Evolutionary conservation across 139 green algal genomes (phyloP).

Genomic region (Eudorina sp.): DNA sequence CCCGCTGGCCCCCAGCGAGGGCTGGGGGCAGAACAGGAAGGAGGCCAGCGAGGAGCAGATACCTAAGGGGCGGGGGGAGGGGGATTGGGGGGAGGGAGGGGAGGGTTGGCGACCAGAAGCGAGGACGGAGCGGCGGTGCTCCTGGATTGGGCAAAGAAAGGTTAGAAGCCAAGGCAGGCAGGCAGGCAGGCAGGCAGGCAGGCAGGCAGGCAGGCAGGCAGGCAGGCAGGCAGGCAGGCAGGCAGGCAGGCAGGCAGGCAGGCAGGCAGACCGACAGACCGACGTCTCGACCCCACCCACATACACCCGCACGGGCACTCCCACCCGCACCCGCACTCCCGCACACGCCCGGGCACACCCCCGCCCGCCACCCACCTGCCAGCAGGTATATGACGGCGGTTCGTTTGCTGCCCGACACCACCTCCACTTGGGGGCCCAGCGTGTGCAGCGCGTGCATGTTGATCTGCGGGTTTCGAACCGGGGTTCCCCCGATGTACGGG

Average conservation of each 20-base stretch:
- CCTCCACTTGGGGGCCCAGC: constrained; percentile 72
- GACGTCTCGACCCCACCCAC: background rate
- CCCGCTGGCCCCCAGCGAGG: constrained; percentile 65
- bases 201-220: too few species aligned
- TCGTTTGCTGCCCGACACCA: constrained; percentile 54
- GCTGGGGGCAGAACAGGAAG: constrained; percentile 61
- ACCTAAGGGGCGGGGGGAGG: background rate
- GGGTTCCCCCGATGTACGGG: too few species aligned
- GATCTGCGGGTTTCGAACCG: constrained; percentile 63
- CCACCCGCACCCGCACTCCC: background rate
- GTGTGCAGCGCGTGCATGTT: constrained; percentile 72
- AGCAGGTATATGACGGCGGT: constrained; percentile 65
- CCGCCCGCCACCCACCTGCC: constrained; percentile 26
- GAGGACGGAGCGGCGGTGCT: too few species aligned
- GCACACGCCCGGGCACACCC: too few species aligned
- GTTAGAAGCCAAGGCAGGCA: too few species aligned
- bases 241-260: too few species aligned
- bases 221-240: too few species aligned
- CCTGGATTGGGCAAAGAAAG: too few species aligned
- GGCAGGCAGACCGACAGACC: background rate
- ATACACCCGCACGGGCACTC: background rate
- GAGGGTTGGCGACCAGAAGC: too few species aligned
- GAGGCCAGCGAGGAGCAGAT: constrained; percentile 57
- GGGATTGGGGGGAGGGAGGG: background rate
- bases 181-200: too few species aligned